Conservation (phyloP, 495 filamentous ascomycete genomes). For the Xylaria nigripes region DNA sequence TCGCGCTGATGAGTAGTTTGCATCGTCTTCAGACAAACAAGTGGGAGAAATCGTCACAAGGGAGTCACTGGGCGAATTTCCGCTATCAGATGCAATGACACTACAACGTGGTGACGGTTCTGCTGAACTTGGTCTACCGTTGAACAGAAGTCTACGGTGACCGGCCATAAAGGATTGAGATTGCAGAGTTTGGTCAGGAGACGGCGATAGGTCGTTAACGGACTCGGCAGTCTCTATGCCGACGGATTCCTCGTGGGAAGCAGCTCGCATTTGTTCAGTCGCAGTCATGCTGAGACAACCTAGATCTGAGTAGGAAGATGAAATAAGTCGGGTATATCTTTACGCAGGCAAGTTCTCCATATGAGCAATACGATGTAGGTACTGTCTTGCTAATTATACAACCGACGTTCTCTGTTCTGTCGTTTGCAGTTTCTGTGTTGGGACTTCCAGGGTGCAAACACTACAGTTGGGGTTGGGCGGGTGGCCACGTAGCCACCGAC, state of each 20-base stretch:
- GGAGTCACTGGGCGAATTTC: background rate
- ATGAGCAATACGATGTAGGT: too few relatives aligned
- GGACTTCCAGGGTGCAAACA: too few relatives aligned
- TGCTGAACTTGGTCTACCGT: background rate
- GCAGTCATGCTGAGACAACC: background rate
- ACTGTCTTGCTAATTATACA: too few relatives aligned
- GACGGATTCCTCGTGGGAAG: constrained; percentile 8
- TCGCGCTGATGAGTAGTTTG: too few relatives aligned
- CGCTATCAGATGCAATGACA: background rate
- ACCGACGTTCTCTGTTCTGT: too few relatives aligned
- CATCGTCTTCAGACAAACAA: too few relatives aligned
- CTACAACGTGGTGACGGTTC: background rate
- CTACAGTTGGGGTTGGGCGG: too few relatives aligned
- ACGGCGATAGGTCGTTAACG: constrained; percentile 2
- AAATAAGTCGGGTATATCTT: too few relatives aligned
- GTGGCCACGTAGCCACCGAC: too few relatives aligned
- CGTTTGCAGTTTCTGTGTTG: too few relatives aligned
- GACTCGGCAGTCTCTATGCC: constrained; percentile 2
- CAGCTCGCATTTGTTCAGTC: background rate
- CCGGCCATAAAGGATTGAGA: too few relatives aligned
- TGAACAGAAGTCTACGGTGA: constrained; percentile 1
- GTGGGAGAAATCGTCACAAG: background rate
- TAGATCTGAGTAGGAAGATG: background rate
- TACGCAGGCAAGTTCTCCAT: too few relatives aligned
- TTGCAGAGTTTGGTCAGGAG: background rate